Conservation (phyloP, 176 grass and related monocot genomes). For the Zea luxurians region DNA sequence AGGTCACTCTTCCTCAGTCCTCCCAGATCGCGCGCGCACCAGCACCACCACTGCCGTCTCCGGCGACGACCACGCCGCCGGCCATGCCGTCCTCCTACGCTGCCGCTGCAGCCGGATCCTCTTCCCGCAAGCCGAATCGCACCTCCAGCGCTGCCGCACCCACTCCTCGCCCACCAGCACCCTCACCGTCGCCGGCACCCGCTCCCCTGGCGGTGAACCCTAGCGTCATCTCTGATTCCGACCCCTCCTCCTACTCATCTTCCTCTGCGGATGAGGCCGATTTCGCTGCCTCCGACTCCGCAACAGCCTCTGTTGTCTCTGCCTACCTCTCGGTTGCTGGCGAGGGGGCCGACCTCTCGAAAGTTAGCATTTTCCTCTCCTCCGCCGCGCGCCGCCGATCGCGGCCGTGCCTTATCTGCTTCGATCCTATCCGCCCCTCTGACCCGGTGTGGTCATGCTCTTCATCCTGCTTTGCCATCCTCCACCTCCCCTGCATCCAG, state of each 20-base stretch:
- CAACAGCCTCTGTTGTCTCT: slow-evolving; percentile 55
- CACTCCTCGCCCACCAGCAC: slow-evolving; percentile 4
- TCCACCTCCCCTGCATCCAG: slow-evolving; percentile 95
- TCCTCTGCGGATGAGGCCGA: slow-evolving; percentile 43
- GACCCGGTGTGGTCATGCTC: slow-evolving; percentile 83
- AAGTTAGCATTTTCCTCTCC: slow-evolving; percentile 81
- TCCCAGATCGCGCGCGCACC: slow-evolving; percentile 36
- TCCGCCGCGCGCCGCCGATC: slow-evolving; percentile 69
- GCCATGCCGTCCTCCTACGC: slow-evolving; percentile 58
- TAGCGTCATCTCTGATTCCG: slow-evolving; percentile 45
- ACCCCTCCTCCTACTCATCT: slow-evolving; percentile 45
- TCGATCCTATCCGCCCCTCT: slow-evolving; percentile 68
- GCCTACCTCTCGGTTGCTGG: slow-evolving; percentile 49
- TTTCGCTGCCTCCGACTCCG: slow-evolving; percentile 50
- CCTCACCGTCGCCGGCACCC: not conserved
- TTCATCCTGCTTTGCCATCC: slow-evolving; percentile 70
- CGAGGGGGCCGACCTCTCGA: slow-evolving; percentile 58
- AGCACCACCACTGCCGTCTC: slow-evolving; percentile 15
- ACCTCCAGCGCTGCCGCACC: not conserved
- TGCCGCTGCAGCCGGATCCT: slow-evolving; percentile 41
- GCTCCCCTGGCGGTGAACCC: slow-evolving; percentile 32
- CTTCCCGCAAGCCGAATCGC: slow-evolving; percentile 32
- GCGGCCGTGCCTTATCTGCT: slow-evolving; percentile 86
- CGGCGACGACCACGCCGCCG: slow-evolving; percentile 31
- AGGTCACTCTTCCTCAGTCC: not conserved